These are phyloP conservation scores for Aspergillus fischeri DNA, from an alignment of 2,329 filamentous ascomycete species.

Conservation along the genomic window DNA sequence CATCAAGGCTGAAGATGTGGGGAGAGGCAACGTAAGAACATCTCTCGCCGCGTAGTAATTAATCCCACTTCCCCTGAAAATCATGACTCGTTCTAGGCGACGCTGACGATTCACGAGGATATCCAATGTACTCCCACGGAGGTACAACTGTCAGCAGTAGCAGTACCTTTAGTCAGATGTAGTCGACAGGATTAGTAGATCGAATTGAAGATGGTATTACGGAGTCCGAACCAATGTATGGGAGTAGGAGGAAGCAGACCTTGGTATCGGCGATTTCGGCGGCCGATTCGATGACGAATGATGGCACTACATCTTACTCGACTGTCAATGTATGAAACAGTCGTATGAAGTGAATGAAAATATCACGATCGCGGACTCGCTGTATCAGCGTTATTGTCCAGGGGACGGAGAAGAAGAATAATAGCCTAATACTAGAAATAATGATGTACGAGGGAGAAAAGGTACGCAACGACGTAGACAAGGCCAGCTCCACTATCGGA, in stretches of 20 bases:
- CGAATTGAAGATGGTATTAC: neutral
- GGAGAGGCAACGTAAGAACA: neutral
- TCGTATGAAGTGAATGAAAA: neutral
- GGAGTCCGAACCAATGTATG: neutral
- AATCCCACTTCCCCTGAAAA: conserved; percentile 18
- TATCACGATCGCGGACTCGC: neutral
- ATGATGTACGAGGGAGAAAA: neutral
- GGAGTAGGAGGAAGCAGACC: too few relatives aligned
- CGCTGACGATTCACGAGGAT: neutral
- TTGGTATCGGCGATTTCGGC: neutral
- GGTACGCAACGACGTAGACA: neutral
- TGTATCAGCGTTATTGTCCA: neutral
- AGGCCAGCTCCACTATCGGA: neutral
- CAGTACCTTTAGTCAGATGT: neutral
- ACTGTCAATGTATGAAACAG: too few relatives aligned
- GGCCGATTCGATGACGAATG: neutral
- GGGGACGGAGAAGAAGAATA: neutral
- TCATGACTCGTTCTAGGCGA: conserved; percentile 12
- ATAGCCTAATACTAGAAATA: neutral
- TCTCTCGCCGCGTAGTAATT: neutral
- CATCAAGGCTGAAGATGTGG: neutral
- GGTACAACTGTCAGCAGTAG: neutral
- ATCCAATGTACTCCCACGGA: neutral
- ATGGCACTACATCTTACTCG: neutral
- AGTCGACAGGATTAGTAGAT: too few relatives aligned